Evolutionary conservation across 1,284 basidiomycete genomes (phyloP), one percentile per base, ranked within the genome.

Genomic region (Ustilago hordei): DNA sequence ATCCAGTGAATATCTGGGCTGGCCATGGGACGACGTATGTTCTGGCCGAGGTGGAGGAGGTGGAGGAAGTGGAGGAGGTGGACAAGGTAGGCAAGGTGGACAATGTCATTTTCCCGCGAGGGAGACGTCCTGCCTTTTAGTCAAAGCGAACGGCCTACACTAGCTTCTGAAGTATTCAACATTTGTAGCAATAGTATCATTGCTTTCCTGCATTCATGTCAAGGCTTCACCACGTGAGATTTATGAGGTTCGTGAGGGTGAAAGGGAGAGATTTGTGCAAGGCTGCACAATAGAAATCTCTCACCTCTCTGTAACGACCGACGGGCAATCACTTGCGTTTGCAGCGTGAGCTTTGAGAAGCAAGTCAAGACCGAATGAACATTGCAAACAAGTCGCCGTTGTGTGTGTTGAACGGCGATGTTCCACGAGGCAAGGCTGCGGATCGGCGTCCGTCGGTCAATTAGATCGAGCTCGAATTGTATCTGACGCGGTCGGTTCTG

Each of bases 11-110:
- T 34, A 36, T 79, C 28, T 80, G 78, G 78, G 75, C 78, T 17
- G 75, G 75, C 4, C 69, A 58, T 47, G 78, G 78, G 0, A 80
- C 75, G 12, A 78, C 64, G n/a, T 80, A 74, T 47, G 61, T 80
- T 39, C 74, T 71, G 31, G 64, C 57, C 34, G 55, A 73, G 43
- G 39, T 45, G n/a, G n/a, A 45, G 43, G 0, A 8, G 5, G 15
- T 45, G 7, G 15, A 45, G n/a, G n/a, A 45, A 2, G 23, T 23
- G 23, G 3, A 28, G 23, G 23, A 28, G 23, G 23, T 28, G 3
- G 23, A 28, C 23, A 28, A 28, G 23, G 23, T 28, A 3, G 23
- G 0, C 23, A 28, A 28, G 3, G 23, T 28, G 23, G 23, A 28
- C 3, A 28, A 28, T 28, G 23, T 28, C 23, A 28, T 28, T 28